Conservation (phyloP, 164 flowering plant species). For the Magnolia officinalis region DNA sequence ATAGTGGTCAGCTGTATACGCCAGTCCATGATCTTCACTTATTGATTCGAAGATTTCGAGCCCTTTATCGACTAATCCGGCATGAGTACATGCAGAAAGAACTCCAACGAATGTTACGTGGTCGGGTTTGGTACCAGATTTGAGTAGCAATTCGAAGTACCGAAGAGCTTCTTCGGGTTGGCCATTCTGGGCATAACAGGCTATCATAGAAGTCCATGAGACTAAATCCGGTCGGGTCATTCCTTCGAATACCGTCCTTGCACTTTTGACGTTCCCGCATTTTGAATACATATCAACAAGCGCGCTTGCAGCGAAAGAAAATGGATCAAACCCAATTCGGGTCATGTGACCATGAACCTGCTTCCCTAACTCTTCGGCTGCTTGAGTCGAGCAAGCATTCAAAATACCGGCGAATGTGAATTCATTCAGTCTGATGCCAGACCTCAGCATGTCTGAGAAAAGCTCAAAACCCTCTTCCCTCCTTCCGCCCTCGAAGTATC, state of each 20-base stretch:
- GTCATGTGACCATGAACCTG: constrained; percentile 33
- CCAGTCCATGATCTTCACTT: constrained; percentile 25
- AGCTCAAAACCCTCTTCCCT: constrained; percentile 26
- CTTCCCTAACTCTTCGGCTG: constrained; percentile 25
- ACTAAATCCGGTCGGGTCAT: constrained; percentile 27
- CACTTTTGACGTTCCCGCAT: constrained; percentile 29
- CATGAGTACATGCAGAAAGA: constrained; percentile 35
- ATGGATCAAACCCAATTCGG: constrained; percentile 22
- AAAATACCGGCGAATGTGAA: constrained; percentile 30
- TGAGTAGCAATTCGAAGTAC: constrained; percentile 27
- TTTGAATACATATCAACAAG: constrained; percentile 33
- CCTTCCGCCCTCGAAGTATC: constrained; percentile 26
- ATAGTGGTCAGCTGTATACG: constrained; percentile 27
- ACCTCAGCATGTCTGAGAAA: constrained; percentile 21
- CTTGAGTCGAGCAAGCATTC: constrained; percentile 29
- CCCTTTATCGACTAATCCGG: constrained; percentile 32
- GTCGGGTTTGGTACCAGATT: constrained; percentile 27
- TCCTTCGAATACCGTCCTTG: constrained; percentile 19
- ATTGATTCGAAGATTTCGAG: constrained; percentile 27
- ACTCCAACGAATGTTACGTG: constrained; percentile 30
- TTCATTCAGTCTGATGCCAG: constrained; percentile 27
- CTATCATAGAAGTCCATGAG: constrained; percentile 33
- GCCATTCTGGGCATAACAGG: constrained; percentile 32
- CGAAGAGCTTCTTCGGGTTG: constrained; percentile 27
- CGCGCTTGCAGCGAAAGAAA: constrained; percentile 25